These are phyloP conservation scores for Lentithecium fluviatile DNA, from an alignment of 495 filamentous ascomycete genomes.

Conservation along the genomic window DNA sequence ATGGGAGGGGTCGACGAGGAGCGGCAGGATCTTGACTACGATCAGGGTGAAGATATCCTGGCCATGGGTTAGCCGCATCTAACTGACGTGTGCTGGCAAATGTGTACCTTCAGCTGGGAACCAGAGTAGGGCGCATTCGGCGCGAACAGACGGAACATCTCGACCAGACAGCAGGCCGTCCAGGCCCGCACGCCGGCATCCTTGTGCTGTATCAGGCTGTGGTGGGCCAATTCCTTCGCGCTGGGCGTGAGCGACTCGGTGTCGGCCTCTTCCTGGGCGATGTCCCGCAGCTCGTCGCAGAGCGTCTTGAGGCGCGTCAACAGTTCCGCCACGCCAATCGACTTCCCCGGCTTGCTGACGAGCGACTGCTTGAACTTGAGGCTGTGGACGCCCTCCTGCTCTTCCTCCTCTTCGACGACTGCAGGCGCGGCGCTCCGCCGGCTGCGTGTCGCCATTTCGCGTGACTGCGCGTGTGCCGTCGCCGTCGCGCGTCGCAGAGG, in stretches of 20 bases:
- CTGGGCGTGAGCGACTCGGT: conserved; percentile 76
- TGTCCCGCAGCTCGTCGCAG: conserved; percentile 74
- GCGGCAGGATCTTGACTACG: conserved; percentile 75
- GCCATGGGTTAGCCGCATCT: conserved; percentile 11
- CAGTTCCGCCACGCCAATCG: conserved; percentile 80
- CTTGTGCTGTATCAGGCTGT: conserved; percentile 81
- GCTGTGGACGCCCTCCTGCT: conserved; percentile 24
- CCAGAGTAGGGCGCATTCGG: conserved; percentile 93
- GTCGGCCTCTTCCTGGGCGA: conserved; percentile 86
- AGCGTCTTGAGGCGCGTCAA: conserved; percentile 76
- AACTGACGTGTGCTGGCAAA: neutral
- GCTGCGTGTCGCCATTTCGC: conserved; percentile 33
- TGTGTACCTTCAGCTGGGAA: conserved; percentile 82
- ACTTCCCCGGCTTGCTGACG: conserved; percentile 87
- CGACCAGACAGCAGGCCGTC: conserved; percentile 84
- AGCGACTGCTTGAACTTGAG: conserved; percentile 82
- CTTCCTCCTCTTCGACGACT: conserved; percentile 38
- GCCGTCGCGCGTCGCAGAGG: neutral
- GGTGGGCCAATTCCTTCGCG: conserved; percentile 83
- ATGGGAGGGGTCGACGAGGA: conserved; percentile 81
- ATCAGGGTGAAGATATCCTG: conserved; percentile 94
- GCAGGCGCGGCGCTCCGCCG: conserved; percentile 35
- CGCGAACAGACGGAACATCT: conserved; percentile 90
- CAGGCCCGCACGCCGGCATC: conserved; percentile 90
- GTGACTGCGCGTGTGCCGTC: conserved; percentile 8